Evolutionary conservation across 768 basidiomycete species (phyloP).

Genomic region (Chalciporus piperatus): DNA sequence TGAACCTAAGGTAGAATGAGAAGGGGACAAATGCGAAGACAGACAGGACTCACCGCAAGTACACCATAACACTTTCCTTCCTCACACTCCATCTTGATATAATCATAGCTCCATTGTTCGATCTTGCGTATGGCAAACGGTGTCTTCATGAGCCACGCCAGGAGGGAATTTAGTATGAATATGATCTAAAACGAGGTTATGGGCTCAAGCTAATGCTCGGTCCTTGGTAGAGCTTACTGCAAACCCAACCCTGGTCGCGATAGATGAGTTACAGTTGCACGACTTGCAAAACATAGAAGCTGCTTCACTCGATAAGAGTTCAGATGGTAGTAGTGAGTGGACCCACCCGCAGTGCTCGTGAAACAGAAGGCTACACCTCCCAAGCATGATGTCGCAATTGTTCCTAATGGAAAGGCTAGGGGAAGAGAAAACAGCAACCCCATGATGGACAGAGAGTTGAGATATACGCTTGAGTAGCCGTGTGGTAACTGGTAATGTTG

Average conservation of each 20-base stretch:
- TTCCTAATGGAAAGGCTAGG: slow-evolving; percentile 60
- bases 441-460: slow-evolving; percentile 42
- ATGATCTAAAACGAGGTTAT: slow-evolving; percentile 62
- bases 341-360: slow-evolving; percentile 78
- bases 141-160: slow-evolving; percentile 97
- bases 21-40: background rate
- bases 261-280: slow-evolving; percentile 98
- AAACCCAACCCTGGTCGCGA: slow-evolving; percentile 95
- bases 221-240: slow-evolving; percentile 53
- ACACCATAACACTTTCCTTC: slow-evolving; percentile 95
- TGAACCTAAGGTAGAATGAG: slow-evolving; percentile 60
- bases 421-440: slow-evolving; percentile 74
- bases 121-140: slow-evolving; percentile 82
- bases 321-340: slow-evolving; percentile 6
- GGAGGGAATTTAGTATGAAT: slow-evolving; percentile 90
- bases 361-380: slow-evolving; percentile 83
- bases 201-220: background rate
- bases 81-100: slow-evolving; percentile 96
- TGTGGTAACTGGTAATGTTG: too few relatives aligned
- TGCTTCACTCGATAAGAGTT: slow-evolving; percentile 24
- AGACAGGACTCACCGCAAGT: slow-evolving; percentile 65
- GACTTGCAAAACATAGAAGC: slow-evolving; percentile 98
- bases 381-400: slow-evolving; percentile 80
- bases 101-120: slow-evolving; percentile 92
- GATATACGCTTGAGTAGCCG: background rate